Evolutionary conservation across 1,284 basidiomycete species (phyloP), one percentile per base, ranked within the genome.

Genomic region (Pseudozyma pruni): DNA sequence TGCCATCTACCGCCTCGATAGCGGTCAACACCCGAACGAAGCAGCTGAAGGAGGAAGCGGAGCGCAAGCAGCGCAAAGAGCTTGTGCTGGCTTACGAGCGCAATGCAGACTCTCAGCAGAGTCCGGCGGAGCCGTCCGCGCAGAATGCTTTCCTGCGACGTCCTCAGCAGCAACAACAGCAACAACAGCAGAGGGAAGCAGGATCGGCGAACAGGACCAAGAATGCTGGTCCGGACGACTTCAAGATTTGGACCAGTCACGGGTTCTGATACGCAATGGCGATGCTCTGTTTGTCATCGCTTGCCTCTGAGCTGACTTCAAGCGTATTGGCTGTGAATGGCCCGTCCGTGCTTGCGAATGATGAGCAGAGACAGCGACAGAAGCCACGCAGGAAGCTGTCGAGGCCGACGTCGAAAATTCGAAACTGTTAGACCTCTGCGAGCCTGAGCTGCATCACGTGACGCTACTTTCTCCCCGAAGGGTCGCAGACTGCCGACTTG

Each of bases 1-100:
- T 81, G 4, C 80, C 80, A 0, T 14, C 72, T 4, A 69, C 68
- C 14, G 55, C 75, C 3, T 67, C 75, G 10, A 77, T 81, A 13
- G 79, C 80, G 11, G 55, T 80, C 57, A 75, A 72, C 37, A 76
- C 79, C 10, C 62, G 76, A 2, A 59, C 66, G 38, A 74, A 77
- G 51, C 78, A 81, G 53, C 47, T 74, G 25, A 67, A 74, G 34
- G 78, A 79, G 25, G 63, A 63, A 46, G 74, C 72, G 13, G 80
- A 81, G 59, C 51, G 78, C 22, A 63, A 70, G 47, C 76, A 77
- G 57, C 60, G 80, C 49, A 81, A 81, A 52, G 47, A 79, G 53
- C 72, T 75, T 13, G 79, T 81, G 19, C 57, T 81, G 1, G 72
- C 75, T 0, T 81, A 79, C 53, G 34, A 91, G 90, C 27, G 62